A percentile compares a stretch with the other conserved stretches of the same genome.
These are phyloP conservation scores for Hymenoscyphus occultus DNA, from an alignment of 2,329 filamentous ascomycete species.

Conservation along the genomic window DNA sequence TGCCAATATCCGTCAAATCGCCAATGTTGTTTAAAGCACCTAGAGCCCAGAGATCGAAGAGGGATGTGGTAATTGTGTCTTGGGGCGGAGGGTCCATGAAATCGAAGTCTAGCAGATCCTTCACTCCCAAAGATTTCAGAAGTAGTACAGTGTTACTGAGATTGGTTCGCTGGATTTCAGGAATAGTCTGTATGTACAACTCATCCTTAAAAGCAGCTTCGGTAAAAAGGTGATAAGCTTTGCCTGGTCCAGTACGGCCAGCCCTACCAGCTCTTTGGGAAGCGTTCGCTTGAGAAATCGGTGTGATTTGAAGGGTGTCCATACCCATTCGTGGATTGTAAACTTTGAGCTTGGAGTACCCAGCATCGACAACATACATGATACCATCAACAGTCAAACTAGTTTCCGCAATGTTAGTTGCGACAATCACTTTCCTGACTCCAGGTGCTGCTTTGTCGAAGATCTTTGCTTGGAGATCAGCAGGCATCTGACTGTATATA, in stretches of 20 bases:
- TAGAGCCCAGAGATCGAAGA: conserved; percentile 96
- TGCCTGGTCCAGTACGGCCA: conserved; percentile 90
- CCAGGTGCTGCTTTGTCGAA: conserved; percentile 89
- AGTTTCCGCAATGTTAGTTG: conserved; percentile 97
- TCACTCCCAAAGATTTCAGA: conserved; percentile 90
- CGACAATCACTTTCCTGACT: conserved; percentile 94
- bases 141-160: conserved; percentile 91
- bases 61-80: conserved; percentile 93
- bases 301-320: conserved; percentile 97
- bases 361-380: conserved; percentile 97
- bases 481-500: conserved; percentile 99
- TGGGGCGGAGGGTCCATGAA: conserved; percentile 99
- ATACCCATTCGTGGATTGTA: conserved; percentile 99
- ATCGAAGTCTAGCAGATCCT: conserved; percentile 91
- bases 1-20: conserved; percentile 81
- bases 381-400: conserved; percentile 98
- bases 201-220: conserved; percentile 95
- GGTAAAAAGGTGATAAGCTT: conserved; percentile 90
- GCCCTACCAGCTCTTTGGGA: conserved; percentile 91
- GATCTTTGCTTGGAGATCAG: conserved; percentile 95
- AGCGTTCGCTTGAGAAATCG: conserved; percentile 94
- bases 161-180: conserved; percentile 96
- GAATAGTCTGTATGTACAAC: conserved; percentile 93
- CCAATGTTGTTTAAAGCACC: conserved; percentile 92
- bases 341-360: conserved; percentile 96